Evolutionary conservation across 805 yeast species (phyloP).

Genomic region (Pichia manshurica): DNA sequence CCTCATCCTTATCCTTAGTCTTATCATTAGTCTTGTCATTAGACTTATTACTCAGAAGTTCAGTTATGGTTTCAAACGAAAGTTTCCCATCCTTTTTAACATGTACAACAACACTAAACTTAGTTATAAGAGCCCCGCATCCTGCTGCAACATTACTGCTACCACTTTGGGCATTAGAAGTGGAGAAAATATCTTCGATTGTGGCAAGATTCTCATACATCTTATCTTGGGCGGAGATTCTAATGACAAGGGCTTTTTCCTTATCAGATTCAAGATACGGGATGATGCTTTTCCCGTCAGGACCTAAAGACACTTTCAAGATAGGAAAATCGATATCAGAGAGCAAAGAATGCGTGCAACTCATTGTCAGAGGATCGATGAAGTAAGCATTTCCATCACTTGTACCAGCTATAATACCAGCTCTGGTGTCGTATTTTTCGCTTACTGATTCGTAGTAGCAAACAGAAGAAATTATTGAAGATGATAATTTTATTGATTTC

Average conservation of each 20-base stretch:
- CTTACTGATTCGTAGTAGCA: background rate
- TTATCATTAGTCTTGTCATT: background rate
- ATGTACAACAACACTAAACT: background rate
- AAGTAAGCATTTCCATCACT: constrained; percentile 14
- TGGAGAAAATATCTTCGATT: constrained; percentile 1
- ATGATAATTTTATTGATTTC: constrained; percentile 9
- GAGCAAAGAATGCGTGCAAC: constrained; percentile 8
- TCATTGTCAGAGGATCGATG: constrained; percentile 11
- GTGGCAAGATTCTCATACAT: background rate
- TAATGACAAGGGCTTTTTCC: constrained; percentile 4
- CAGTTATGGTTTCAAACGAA: background rate
- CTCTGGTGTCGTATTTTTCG: background rate
- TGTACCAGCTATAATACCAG: constrained; percentile 12
- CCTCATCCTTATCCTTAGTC: background rate
- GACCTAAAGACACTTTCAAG: constrained; percentile 8
- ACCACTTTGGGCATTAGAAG: background rate
- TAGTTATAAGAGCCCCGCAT: constrained; percentile 5
- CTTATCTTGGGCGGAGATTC: background rate
- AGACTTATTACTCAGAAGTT: background rate
- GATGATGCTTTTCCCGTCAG: background rate
- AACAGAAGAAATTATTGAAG: constrained; percentile 13
- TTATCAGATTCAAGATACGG: constrained; percentile 1
- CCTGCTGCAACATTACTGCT: background rate
- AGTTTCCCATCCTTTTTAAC: constrained; percentile 3
- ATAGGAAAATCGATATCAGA: constrained; percentile 11